Conservation (phyloP, 2,329 filamentous ascomycete genomes). For the Fonsecaea monophora region DNA sequence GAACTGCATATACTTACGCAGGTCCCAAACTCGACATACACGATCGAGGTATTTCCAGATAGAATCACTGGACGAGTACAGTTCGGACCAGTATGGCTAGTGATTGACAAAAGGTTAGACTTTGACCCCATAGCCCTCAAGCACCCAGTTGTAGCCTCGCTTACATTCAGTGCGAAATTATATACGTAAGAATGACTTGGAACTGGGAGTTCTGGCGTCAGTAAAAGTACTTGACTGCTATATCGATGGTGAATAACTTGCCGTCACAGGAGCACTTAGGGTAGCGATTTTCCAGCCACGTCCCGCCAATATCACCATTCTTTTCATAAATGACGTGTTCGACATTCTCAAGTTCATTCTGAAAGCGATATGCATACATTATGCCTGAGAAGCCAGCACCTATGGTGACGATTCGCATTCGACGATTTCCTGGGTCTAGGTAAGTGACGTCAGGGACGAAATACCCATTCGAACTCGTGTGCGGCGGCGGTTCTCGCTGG, state of each 20-base stretch:
- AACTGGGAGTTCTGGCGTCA: constrained; percentile 37
- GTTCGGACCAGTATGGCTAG: constrained; percentile 52
- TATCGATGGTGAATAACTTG: constrained; percentile 37
- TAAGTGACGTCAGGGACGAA: neutral
- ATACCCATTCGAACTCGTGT: no score
- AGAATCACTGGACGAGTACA: constrained; percentile 51
- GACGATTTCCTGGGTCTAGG: constrained; percentile 40
- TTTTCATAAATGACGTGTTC: constrained; percentile 47
- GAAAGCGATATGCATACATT: constrained; percentile 56
- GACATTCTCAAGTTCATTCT: constrained; percentile 45
- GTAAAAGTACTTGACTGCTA: no score
- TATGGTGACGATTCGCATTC: constrained; percentile 55
- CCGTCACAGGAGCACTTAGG: neutral
- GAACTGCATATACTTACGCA: constrained; percentile 61
- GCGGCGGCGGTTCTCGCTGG: no score
- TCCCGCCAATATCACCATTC: constrained; percentile 47
- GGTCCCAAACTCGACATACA: constrained; percentile 55
- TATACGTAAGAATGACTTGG: constrained; percentile 54
- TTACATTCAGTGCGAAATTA: constrained; percentile 49
- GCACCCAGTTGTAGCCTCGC: constrained; percentile 33
- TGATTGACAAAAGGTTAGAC: neutral
- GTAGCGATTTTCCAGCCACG: constrained; percentile 50
- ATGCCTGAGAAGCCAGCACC: constrained; percentile 57
- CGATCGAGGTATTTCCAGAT: constrained; percentile 57
- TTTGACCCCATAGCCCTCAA: neutral